phyloP scores from a whole-genome alignment of 768 basidiomycete genomes.

The Pleurotus citrinopileatus region DNA sequence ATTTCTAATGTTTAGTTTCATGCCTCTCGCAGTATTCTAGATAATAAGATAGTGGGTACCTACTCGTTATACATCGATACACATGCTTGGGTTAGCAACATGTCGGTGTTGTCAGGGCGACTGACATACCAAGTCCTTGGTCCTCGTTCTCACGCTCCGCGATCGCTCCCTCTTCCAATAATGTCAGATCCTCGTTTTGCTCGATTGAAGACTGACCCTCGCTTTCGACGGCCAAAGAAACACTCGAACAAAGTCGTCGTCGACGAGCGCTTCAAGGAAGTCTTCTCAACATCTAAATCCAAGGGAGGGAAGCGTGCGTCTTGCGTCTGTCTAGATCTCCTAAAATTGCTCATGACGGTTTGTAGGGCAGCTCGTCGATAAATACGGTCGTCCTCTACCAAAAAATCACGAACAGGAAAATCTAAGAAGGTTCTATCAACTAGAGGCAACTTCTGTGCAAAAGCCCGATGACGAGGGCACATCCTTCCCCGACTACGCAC shows the following conservation, averaged over 20 bases:
- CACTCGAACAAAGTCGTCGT: conserved; percentile 79
- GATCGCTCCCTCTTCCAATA: conserved; percentile 2
- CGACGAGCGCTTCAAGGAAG: conserved; percentile 87
- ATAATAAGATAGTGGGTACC: no score
- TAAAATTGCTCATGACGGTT: background rate
- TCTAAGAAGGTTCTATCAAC: conserved; percentile 76
- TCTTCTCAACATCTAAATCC: conserved; percentile 54
- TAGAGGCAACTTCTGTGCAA: conserved; percentile 46
- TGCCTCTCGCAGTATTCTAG: no score
- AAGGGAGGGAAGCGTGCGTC: conserved; percentile 29
- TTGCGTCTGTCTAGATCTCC: conserved; percentile 2
- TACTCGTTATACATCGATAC: no score
- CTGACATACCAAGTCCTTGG: background rate
- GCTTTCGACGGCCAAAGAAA: conserved; percentile 85
- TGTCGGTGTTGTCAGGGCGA: no score
- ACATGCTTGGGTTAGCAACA: no score
- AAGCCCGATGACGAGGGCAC: conserved; percentile 27
- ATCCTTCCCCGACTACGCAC: conserved; percentile 73
- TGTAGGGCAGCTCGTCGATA: conserved; percentile 68
- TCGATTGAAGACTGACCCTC: conserved; percentile 84
- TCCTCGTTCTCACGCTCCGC: no score
- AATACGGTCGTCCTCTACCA: conserved; percentile 78
- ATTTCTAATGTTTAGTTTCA: no score
- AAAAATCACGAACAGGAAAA: conserved; percentile 72
- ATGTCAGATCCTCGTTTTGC: conserved; percentile 90